These are phyloP conservation scores for Fusarium austroafricanum DNA, from an alignment of 2,329 filamentous ascomycete species.

Conservation along the genomic window DNA sequence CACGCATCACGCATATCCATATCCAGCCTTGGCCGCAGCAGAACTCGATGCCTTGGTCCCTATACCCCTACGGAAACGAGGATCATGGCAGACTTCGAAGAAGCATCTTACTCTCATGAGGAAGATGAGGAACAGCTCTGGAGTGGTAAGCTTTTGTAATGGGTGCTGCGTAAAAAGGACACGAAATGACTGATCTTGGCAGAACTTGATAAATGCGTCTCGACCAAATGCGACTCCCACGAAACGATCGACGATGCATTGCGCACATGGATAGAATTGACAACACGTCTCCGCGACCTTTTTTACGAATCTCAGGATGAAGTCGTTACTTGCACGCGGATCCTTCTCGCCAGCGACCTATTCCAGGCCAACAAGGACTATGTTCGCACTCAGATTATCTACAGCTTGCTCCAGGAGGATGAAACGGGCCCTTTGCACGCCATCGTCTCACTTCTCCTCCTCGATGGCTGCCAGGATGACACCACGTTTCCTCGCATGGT, in stretches of 20 bases:
- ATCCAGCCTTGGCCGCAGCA: constrained; percentile 28
- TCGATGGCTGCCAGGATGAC: constrained; percentile 85
- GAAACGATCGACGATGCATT: constrained; percentile 83
- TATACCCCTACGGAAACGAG: constrained; percentile 44
- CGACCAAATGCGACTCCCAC: constrained; percentile 61
- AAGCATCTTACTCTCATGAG: constrained; percentile 72
- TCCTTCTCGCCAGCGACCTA: constrained; percentile 78
- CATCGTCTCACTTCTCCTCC: constrained; percentile 84
- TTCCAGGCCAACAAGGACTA: constrained; percentile 84
- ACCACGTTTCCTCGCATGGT: constrained; percentile 88
- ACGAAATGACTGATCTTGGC: constrained; percentile 16
- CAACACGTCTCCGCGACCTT: constrained; percentile 79
- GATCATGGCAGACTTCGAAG: constrained; percentile 72
- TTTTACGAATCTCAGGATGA: constrained; percentile 83
- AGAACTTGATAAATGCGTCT: constrained; percentile 63
- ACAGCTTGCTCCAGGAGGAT: constrained; percentile 91
- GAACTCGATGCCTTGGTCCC: constrained; percentile 53
- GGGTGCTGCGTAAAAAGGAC: constrained; percentile 2
- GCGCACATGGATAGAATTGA: constrained; percentile 84
- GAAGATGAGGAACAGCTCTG: constrained; percentile 90
- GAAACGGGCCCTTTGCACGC: constrained; percentile 82
- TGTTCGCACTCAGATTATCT: constrained; percentile 91
- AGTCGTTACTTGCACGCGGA: constrained; percentile 81
- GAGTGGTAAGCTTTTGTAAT: constrained; percentile 70
- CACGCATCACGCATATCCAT: constrained; percentile 4